Evolutionary conservation across 345 rosid genomes (phyloP).

Genomic region (Citrus australasica): DNA sequence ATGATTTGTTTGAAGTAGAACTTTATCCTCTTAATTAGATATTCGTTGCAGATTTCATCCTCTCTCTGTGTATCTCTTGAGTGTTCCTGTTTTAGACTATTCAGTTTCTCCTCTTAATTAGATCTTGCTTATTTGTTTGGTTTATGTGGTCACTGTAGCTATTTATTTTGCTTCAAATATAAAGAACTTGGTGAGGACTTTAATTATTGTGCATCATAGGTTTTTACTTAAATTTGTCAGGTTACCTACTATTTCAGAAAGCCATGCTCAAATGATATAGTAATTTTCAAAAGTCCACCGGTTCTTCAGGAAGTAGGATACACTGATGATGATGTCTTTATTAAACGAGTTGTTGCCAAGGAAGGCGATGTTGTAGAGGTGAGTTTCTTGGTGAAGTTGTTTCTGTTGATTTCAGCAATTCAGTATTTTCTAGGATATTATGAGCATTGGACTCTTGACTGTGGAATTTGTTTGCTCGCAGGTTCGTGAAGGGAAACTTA

Average conservation of each 20-base stretch:
- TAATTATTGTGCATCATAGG: not conserved
- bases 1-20: not conserved
- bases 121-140: not conserved
- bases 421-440: not conserved
- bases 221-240: conserved; percentile 39
- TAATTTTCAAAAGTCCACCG: conserved; percentile 92
- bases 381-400: conserved; percentile 11
- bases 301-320: conserved; percentile 95
- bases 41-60: not conserved
- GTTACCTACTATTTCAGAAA: conserved; percentile 80
- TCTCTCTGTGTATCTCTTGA: not conserved
- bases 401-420: not conserved
- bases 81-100: not conserved
- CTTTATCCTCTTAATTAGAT: not conserved
- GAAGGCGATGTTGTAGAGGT: conserved; percentile 97
- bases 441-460: not conserved
- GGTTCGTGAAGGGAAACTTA: conserved; percentile 74
- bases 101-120: not conserved
- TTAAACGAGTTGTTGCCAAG: conserved; percentile 83
- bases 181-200: not conserved
- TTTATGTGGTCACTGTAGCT: not conserved
- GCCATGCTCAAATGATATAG: conserved; percentile 93
- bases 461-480: conserved; percentile 20
- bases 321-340: conserved; percentile 90
- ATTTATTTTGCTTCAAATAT: not conserved